Conservation (phyloP, 2,329 filamentous ascomycete genomes). For the Hypomyces perniciosus region DNA sequence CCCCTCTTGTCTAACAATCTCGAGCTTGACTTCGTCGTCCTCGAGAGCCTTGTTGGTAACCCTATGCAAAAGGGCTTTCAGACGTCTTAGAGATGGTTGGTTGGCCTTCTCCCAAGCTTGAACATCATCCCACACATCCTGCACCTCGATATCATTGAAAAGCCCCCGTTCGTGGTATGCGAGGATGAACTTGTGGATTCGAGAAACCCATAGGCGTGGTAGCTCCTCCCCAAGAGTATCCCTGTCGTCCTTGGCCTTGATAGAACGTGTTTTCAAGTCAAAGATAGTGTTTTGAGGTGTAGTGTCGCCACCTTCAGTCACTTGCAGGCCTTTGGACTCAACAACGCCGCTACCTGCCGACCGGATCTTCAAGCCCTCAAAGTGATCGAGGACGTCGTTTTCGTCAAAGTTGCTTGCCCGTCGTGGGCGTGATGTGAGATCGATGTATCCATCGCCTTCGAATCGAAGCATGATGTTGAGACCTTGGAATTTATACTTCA, state of each 20-base stretch:
- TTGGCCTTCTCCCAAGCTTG: slow-evolving; percentile 32
- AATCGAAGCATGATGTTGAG: slow-evolving; percentile 24
- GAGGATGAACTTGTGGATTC: slow-evolving; percentile 34
- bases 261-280: slow-evolving; percentile 40
- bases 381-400: background rate
- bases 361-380: background rate
- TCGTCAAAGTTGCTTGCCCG: background rate
- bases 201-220: slow-evolving; percentile 37
- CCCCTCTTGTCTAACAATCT: slow-evolving; percentile 16
- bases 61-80: slow-evolving; percentile 21
- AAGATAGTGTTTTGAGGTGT: slow-evolving; percentile 31
- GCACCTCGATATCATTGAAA: slow-evolving; percentile 32
- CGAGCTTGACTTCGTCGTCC: slow-evolving; percentile 16
- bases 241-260: slow-evolving; percentile 17
- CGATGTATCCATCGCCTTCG: slow-evolving; percentile 24
- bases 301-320: slow-evolving; percentile 19
- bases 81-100: slow-evolving; percentile 22
- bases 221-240: slow-evolving; percentile 31
- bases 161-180: slow-evolving; percentile 33
- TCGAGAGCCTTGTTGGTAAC: slow-evolving; percentile 14
- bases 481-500: slow-evolving; percentile 50
- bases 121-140: slow-evolving; percentile 26
- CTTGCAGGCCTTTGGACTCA: slow-evolving; percentile 6
- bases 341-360: background rate
- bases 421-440: background rate